These are phyloP conservation scores for Suhomyces sp. DNA, from an alignment of 805 yeast species.

Conservation along the genomic window DNA sequence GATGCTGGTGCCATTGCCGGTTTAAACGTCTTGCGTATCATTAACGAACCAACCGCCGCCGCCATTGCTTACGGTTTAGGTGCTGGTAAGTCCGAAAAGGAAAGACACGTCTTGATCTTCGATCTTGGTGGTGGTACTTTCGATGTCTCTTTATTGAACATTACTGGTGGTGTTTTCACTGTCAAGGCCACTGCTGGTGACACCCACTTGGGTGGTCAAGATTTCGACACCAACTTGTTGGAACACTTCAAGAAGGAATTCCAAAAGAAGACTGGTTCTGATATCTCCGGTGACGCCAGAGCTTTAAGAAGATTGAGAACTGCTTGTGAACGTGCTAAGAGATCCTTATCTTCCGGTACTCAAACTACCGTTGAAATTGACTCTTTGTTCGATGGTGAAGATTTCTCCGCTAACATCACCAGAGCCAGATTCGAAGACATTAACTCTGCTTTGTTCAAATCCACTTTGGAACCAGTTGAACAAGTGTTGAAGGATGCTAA, in stretches of 20 bases:
- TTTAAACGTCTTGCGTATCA: slow-evolving; percentile 48
- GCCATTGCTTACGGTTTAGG: slow-evolving; percentile 95
- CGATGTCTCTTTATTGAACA: slow-evolving; percentile 89
- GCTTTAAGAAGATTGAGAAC: slow-evolving; percentile 53
- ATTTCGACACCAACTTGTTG: slow-evolving; percentile 51
- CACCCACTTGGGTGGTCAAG: slow-evolving; percentile 54
- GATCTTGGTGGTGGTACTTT: slow-evolving; percentile 98
- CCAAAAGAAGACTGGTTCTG: slow-evolving; percentile 48
- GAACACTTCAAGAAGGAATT: slow-evolving; percentile 47
- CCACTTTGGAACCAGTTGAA: slow-evolving; percentile 51
- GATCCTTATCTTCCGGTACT: slow-evolving; percentile 50
- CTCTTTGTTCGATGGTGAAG: slow-evolving; percentile 51
- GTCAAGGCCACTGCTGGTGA: slow-evolving; percentile 83
- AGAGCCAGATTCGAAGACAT: slow-evolving; percentile 53
- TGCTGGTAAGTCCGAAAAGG: slow-evolving; percentile 55
- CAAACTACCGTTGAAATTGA: slow-evolving; percentile 51
- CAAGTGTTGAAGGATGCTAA: slow-evolving; percentile 50
- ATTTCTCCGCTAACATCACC: slow-evolving; percentile 49
- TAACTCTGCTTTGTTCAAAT: slow-evolving; percentile 49
- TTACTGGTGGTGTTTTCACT: slow-evolving; percentile 95
- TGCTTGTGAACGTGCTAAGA: slow-evolving; percentile 53
- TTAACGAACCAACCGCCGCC: slow-evolving; percentile 77
- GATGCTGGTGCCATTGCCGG: slow-evolving; percentile 54
- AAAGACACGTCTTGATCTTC: slow-evolving; percentile 78
- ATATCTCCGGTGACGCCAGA: slow-evolving; percentile 48